Evolutionary conservation across 805 yeast genomes (phyloP), one percentile per base, ranked within the genome.

Genomic region (Lipomyces spencermartinsiae): DNA sequence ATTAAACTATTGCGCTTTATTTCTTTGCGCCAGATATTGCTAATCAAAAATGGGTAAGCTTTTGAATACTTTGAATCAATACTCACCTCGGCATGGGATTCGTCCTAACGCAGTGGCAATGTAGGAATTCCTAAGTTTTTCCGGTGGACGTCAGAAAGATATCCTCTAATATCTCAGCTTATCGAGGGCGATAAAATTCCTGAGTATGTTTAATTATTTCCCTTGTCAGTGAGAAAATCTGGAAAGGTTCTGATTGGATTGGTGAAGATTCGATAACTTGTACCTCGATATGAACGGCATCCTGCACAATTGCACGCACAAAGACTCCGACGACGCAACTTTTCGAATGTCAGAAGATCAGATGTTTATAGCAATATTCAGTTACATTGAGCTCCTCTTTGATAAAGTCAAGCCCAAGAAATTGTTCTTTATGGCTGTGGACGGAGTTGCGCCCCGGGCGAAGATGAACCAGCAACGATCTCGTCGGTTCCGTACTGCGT

Each of bases 391-490:
- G 78, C 98, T 95, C 79, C 82, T 95, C 66, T 94, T 95, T 75
- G 89, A 89, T 70, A 87, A 92, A 33, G 93, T 95, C 72, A 87
- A 88, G 77, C 99, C 99, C 8, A 84, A 90, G 74, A 85, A 92
- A 76, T 86, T 89, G 14, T 91, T 94, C 74, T 93, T 90, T 77
- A 93, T 94, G 97, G 98, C 99, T 2, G 91, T 94, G 74, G 99
- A 94, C 81, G 99, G 99, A 31, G 98, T 94, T 62, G 99, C 99
- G 0, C 99, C 99, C 55, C 84, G 99, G 78, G 99, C 99, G 10
- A 94, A 94, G 77, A 93, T 94, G 97, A 94, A 94, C 78, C 98
- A 94, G 80, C 99, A 94, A 80, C 87, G 99, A 80, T 88, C 97
- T 0, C 88, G 99, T 83, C 87, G 99, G 81, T 94, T 94, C 79